A percentile compares a stretch with the other conserved stretches of the same genome.
Evolutionary conservation across 2,329 filamentous ascomycete genomes (phyloP).

Genomic region (Neocatenulostroma microsporum): DNA sequence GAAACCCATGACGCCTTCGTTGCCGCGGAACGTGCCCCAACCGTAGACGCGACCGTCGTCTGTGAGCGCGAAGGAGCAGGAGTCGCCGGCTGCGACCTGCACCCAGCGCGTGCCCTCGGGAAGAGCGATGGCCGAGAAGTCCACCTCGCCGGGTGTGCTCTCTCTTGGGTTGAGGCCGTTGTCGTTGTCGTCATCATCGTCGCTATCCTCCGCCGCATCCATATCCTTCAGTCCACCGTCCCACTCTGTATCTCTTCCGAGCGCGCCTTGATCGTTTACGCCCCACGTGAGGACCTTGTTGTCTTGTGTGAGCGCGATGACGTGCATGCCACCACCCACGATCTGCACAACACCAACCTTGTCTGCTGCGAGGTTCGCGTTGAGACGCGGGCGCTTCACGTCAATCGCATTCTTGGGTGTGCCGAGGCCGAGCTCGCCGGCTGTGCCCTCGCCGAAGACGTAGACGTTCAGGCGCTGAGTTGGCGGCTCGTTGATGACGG

Average conservation of each 20-base stretch:
- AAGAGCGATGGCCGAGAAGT: conserved; percentile 20
- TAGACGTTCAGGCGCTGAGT: conserved; percentile 61
- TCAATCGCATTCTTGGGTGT: conserved; percentile 57
- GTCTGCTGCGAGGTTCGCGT: conserved; percentile 50
- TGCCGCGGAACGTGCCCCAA: conserved; percentile 72
- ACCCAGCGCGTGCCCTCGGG: conserved; percentile 55
- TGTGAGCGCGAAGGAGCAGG: conserved; percentile 66
- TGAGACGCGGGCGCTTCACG: conserved; percentile 66
- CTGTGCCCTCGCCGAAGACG: conserved; percentile 70
- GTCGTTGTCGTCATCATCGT: conserved; percentile 45
- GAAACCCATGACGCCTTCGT: conserved; percentile 59
- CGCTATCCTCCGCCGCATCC: conserved; percentile 45
- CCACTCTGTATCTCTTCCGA: conserved; percentile 65
- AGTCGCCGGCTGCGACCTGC: conserved; percentile 65
- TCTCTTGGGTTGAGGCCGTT: conserved; percentile 63
- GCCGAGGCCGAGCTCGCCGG: conserved; percentile 76
- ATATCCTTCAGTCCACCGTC: conserved; percentile 53
- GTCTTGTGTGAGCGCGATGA: conserved; percentile 65
- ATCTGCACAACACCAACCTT: conserved; percentile 63
- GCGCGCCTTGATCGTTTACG: conserved; percentile 75
- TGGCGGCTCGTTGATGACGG: conserved; percentile 56
- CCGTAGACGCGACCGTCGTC: conserved; percentile 68
- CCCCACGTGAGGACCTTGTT: conserved; percentile 81
- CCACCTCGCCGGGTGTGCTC: conserved; percentile 49
- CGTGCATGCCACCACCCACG: conserved; percentile 75